Conservation (phyloP, 164 flowering plant genomes). For the Chimonanthus salicifolius region DNA sequence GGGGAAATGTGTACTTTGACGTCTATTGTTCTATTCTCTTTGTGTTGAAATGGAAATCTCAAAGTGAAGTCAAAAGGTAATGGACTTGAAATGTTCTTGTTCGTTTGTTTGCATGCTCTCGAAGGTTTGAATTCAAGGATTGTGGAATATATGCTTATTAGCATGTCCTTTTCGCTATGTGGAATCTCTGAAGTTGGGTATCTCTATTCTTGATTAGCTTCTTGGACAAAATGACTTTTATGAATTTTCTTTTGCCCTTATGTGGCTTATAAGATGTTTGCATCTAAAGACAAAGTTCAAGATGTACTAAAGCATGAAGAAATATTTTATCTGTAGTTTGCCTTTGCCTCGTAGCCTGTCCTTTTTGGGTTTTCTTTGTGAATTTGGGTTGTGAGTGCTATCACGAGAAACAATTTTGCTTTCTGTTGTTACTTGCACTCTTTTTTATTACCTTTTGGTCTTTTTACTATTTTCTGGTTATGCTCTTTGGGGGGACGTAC, state of each 20-base stretch:
- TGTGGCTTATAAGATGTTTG: background rate
- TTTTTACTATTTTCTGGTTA: background rate
- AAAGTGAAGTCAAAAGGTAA: background rate
- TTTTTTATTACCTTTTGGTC: background rate
- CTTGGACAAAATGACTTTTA: background rate
- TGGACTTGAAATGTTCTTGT: background rate
- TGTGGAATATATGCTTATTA: background rate
- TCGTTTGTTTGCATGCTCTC: background rate
- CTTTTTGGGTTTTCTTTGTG: background rate
- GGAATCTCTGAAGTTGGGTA: background rate
- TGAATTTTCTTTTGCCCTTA: background rate
- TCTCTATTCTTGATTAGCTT: background rate
- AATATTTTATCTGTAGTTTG: background rate
- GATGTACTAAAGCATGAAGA: background rate
- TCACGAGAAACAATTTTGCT: background rate
- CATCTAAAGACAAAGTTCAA: background rate
- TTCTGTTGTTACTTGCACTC: background rate
- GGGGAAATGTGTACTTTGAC: background rate
- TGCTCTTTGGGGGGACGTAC: background rate
- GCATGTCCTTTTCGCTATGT: background rate
- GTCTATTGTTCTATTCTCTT: background rate
- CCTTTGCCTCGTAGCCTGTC: background rate
- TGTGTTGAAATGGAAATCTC: background rate
- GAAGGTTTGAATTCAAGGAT: constrained; percentile 1
- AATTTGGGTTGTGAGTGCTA: background rate